Evolutionary conservation across 2,329 filamentous ascomycete genomes (phyloP).

Genomic region (Cucurbitaria berberidis): DNA sequence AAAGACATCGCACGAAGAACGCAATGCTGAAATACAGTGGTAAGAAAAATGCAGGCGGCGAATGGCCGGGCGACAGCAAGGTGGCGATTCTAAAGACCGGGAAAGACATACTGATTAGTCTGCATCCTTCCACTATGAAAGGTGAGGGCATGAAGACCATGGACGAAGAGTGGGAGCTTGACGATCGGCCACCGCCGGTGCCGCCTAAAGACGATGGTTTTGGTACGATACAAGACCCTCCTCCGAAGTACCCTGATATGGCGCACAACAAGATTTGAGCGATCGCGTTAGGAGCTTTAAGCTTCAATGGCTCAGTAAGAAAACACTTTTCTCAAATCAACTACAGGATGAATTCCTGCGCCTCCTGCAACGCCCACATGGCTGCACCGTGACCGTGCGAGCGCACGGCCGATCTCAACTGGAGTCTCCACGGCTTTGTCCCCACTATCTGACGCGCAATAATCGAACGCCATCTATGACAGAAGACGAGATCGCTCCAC

Average conservation of each 20-base stretch:
- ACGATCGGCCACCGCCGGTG: constrained; percentile 23
- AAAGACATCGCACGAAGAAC: constrained; percentile 23
- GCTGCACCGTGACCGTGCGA: too few relatives aligned
- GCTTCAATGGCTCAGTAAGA: not conserved
- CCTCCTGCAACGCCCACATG: too few relatives aligned
- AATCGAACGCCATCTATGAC: too few relatives aligned
- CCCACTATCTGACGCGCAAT: too few relatives aligned
- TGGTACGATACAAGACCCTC: not conserved
- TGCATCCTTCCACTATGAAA: constrained; percentile 10
- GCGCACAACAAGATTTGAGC: constrained; percentile 11
- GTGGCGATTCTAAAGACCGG: constrained; percentile 12
- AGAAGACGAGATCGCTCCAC: too few relatives aligned
- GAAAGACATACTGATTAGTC: constrained; percentile 19
- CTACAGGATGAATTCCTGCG: too few relatives aligned
- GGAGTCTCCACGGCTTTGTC: too few relatives aligned
- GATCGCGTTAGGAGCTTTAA: not conserved
- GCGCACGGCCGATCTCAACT: too few relatives aligned
- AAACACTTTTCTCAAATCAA: too few relatives aligned
- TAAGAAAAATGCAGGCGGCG: constrained; percentile 1
- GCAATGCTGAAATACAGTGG: constrained; percentile 9
- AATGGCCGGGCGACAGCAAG: constrained; percentile 5
- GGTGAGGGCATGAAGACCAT: constrained; percentile 5
- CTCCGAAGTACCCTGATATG: constrained; percentile 11
- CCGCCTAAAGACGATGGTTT: constrained; percentile 25
- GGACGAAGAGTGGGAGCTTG: constrained; percentile 14